A percentile compares a stretch with the other conserved stretches of the same genome.
Evolutionary conservation across 1,284 basidiomycete species (phyloP).

Genomic region (Ceratobasidium sp.): DNA sequence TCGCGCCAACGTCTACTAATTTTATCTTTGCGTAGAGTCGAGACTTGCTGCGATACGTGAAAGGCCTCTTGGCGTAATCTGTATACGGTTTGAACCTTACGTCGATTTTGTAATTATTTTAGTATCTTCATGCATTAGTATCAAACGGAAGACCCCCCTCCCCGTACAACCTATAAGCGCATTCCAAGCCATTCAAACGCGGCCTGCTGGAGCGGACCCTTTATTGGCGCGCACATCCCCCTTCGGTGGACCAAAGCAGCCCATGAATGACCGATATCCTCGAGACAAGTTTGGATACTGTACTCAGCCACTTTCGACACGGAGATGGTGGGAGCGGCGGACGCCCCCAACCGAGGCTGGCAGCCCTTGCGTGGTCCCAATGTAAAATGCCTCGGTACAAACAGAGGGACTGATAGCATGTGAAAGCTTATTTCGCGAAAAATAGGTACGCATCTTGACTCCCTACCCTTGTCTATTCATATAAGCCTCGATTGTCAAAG

Average conservation of each 20-base stretch:
- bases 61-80: constrained; percentile 67
- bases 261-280: not conserved
- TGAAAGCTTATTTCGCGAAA: not conserved
- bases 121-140: not conserved
- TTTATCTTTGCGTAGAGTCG: constrained; percentile 63
- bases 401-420: not conserved
- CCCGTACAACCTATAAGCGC: not conserved
- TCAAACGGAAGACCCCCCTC: not conserved
- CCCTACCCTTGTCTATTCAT: not conserved
- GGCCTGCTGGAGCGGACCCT: not conserved
- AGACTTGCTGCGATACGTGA: constrained; percentile 78
- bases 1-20: not conserved
- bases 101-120: constrained; percentile 38
- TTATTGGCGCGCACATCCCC: not conserved
- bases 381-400: not conserved
- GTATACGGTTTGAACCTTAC: not conserved
- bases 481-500: not conserved
- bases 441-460: not conserved
- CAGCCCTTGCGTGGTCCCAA: not conserved
- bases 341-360: not conserved
- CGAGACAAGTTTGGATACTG: not conserved
- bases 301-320: not conserved
- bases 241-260: not conserved
- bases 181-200: not conserved
- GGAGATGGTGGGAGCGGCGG: not conserved